phyloP scores from a whole-genome alignment of 345 rosid species.

The Corchorus olitorius region DNA sequence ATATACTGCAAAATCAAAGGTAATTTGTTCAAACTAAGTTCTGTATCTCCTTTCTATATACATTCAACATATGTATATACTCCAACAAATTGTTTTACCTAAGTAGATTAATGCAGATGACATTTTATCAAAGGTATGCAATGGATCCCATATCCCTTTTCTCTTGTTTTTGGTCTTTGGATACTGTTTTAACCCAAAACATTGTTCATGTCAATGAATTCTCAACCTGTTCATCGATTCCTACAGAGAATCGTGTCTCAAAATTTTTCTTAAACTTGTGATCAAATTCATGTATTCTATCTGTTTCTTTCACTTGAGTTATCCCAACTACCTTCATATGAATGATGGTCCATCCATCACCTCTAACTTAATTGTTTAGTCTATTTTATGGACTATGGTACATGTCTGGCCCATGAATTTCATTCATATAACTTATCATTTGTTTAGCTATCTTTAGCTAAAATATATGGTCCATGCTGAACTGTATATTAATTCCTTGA shows the following conservation, averaged over 20 bases:
- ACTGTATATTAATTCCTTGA: neutral
- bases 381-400: neutral
- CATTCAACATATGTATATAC: neutral
- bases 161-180: too few relatives aligned
- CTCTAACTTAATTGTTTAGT: neutral
- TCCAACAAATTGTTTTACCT: too few relatives aligned
- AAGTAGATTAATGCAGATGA: too few relatives aligned
- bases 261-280: too few relatives aligned
- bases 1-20: conserved; percentile 78
- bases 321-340: neutral
- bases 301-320: too few relatives aligned
- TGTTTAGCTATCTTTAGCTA: neutral
- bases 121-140: too few relatives aligned
- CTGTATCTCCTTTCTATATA: neutral
- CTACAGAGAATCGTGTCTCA: too few relatives aligned
- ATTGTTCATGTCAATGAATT: too few relatives aligned
- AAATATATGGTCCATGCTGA: neutral
- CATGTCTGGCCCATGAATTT: neutral
- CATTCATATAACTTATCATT: neutral
- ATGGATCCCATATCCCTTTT: too few relatives aligned
- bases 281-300: too few relatives aligned
- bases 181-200: too few relatives aligned
- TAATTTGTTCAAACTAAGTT: conserved; percentile 13
- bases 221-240: too few relatives aligned
- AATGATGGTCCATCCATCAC: neutral